Base-by-base conservation (phyloP, 2,329 filamentous ascomycete genomes). In the Calonectria pseudoreteaudii region DNA sequence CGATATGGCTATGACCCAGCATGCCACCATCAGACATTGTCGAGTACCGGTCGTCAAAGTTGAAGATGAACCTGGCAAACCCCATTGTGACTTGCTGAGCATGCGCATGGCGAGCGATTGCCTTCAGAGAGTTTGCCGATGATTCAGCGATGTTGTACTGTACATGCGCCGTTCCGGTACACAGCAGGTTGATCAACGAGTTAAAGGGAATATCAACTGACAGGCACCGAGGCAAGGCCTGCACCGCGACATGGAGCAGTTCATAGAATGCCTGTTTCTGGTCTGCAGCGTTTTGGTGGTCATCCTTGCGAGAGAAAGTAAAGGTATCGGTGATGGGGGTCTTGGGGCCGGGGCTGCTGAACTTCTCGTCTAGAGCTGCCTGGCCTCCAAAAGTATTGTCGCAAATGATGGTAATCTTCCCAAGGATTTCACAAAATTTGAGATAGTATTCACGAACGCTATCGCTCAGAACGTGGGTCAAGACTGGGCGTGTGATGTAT, bases 11-110 rank as follows among this genome's bases (percentile, higher is more conserved):
- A 41, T 95, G 93, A 0, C 96, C 97, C 30, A 99, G 91, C 93
- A 99, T 97, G 3, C 97, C 97, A 38, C 97, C 97, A 81, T 99
- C 97, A 13, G 96, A 98, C 93, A 98, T 98, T 38, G 97, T 98
- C 1, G 96, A 95, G 83, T 99, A 99, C 30, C 96, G 93, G 78
- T 98, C 96, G 83, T 99, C 97, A 83, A 98, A 99, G 79, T 97
- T 98, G 87, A 99, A 99, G 68, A 99, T 99, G 85, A 98, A 99
- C 31, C 96, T 91, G 47, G 97, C 95, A 85, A 99, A 99, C 0
- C 97, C 96, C 85, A 97, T 98, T 0, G 96, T 98, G 4, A 99
- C 97, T 83, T 97, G 94, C 79, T 99, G 95, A 0, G 97, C 96
- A 84, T 98, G 94, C 10, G 94, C 94, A 81, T 99, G 97, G 38